Evolutionary conservation across 2,329 filamentous ascomycete genomes (phyloP).

Genomic region (Paracoccidioides lutzii): DNA sequence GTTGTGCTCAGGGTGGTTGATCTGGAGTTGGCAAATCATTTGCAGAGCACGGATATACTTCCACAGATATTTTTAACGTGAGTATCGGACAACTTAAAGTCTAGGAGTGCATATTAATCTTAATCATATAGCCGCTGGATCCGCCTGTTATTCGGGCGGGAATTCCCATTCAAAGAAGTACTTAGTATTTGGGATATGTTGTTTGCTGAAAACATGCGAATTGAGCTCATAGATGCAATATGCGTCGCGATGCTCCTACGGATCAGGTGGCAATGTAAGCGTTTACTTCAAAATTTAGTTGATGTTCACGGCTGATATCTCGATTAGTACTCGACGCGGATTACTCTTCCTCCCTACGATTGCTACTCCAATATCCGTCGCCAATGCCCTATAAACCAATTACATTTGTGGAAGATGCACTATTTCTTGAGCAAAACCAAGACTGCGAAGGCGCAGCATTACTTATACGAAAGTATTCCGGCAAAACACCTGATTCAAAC

Average conservation of each 20-base stretch:
- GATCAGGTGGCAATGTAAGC: constrained; percentile 75
- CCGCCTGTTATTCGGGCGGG: constrained; percentile 77
- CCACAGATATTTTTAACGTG: constrained; percentile 95
- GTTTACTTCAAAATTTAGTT: constrained; percentile 7
- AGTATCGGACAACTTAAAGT: constrained; percentile 16
- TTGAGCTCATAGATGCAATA: constrained; percentile 77
- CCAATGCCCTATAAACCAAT: constrained; percentile 54
- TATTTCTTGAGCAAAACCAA: constrained; percentile 38
- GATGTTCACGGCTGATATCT: constrained; percentile 2
- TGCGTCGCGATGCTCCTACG: constrained; percentile 88
- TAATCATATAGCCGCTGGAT: constrained; percentile 62
- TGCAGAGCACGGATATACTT: constrained; percentile 74
- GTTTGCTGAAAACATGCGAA: constrained; percentile 69
- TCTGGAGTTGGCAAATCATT: constrained; percentile 66
- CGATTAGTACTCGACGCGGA: constrained; percentile 64
- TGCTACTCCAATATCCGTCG: constrained; percentile 71
- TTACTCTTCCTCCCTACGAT: constrained; percentile 70
- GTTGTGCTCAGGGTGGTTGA: constrained; percentile 65
- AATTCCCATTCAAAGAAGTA: constrained; percentile 79
- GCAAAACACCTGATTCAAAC: constrained; percentile 26
- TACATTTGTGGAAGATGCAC: constrained; percentile 73
- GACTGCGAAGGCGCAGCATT: constrained; percentile 31
- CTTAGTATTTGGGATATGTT: constrained; percentile 81
- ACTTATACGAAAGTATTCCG: constrained; percentile 36
- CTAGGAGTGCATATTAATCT: constrained; percentile 1